Evolutionary conservation across 495 filamentous ascomycete genomes (phyloP), one percentile per base, ranked within the genome.

Genomic region (Talaromyces borbonicus): DNA sequence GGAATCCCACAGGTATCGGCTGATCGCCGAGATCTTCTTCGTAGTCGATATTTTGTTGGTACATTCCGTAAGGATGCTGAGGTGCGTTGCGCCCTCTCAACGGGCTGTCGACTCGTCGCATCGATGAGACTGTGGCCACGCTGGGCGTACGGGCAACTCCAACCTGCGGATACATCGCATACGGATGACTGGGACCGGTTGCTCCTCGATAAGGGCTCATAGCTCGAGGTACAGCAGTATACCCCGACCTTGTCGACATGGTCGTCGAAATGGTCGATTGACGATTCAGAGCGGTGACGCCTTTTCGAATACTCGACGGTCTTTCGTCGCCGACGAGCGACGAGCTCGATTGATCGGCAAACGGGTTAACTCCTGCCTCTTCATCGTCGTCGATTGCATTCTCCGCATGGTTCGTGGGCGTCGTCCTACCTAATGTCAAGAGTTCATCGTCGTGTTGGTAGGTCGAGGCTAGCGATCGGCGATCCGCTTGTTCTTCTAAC

Each of bases 31-130:
- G 57, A 19, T 62, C 64, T 49, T 72, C 69, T 46, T 80, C 75
- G 4, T 68, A 25, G 35, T 78, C 71, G 15, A 81, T 83, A 54
- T 81, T 83, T 48, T 93, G 89, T 2, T 81, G 66, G 55, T 93
- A 94, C 79, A 92, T 81, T 30, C 76, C 77, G 59, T 95, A 95
- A 0, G 89, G 87, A 53, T 92, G 87, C 32, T 84, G 83, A n/a
- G 86, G 87, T n/a, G 80, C 80, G 26, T 63, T 70, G 1, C 79
- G 70, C 9, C 80, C 80, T 16, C 66, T 68, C 37, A 83, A 77
- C 4, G 80, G 75, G 36, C 71, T 72, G 25, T 86, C 81, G 2
- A 67, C 32, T 25, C 68, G 70, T 16, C 77, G 64, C 49, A 73
- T 56, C 22, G 76, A 81, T 20, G 78, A 83, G 4, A 71, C 75